phyloP scores from a whole-genome alignment of 139 green algal genomes.

The Ostreobium quekettii region DNA sequence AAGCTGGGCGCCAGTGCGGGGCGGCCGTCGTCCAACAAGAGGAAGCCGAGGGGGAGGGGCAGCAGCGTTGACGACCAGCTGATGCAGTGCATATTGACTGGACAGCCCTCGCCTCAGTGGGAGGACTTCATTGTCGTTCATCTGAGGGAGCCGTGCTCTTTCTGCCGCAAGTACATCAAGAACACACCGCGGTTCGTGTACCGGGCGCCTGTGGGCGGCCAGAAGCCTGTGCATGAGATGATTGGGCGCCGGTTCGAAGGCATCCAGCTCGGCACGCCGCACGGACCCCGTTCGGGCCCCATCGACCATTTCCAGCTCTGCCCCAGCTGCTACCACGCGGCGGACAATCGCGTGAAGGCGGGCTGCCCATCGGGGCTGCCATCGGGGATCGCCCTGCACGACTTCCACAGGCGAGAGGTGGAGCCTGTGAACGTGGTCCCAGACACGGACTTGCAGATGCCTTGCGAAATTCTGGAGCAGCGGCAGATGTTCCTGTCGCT shows the following conservation, averaged over 20 bases:
- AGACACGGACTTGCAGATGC: background rate
- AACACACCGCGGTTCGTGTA: conserved; percentile 11
- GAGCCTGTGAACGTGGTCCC: conserved; percentile 1
- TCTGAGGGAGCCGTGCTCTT: conserved; percentile 79
- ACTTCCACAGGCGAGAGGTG: background rate
- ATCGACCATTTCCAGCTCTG: conserved; percentile 47
- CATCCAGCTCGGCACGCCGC: conserved; percentile 64
- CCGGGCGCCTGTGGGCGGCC: background rate
- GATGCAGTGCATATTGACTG: conserved; percentile 69
- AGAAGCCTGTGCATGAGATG: background rate
- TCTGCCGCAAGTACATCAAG: conserved; percentile 56
- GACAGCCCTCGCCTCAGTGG: conserved; percentile 79
- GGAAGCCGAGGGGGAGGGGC: conserved; percentile 46
- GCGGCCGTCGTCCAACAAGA: conserved; percentile 43
- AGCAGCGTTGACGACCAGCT: conserved; percentile 60
- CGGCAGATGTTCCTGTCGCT: conserved; percentile 81
- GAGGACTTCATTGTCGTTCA: conserved; percentile 99
- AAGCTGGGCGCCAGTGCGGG: background rate
- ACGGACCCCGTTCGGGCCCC: conserved; percentile 17
- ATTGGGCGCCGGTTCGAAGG: conserved; percentile 71
- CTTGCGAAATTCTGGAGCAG: conserved; percentile 23
- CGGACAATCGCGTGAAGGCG: background rate
- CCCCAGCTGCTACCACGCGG: conserved; percentile 31
- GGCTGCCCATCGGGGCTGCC: background rate
- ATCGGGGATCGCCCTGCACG: too few species aligned